Evolutionary conservation across 2,329 filamentous ascomycete genomes (phyloP), one percentile per base, ranked within the genome.

Genomic region (Trichoderma asperellum): DNA sequence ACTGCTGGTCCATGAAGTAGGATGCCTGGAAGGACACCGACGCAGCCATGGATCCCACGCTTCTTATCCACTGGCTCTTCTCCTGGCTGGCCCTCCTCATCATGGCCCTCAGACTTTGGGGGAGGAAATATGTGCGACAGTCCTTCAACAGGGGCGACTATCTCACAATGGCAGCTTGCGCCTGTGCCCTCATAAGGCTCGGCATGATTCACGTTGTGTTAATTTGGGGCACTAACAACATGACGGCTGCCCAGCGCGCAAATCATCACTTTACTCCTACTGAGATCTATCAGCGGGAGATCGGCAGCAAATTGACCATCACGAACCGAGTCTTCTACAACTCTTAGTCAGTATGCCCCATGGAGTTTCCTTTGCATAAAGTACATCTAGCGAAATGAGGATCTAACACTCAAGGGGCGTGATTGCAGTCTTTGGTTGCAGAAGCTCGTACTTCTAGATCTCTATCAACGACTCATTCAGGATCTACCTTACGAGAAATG

Each of bases 121-220:
- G 73, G 67, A 72, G 70, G 21, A 75, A 71, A 53, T 34, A 72
- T 11, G 60, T 68, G 27, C 71, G 61, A 18, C 74, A 76, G 47
- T 34, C 70, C 2, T 74, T 70, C 49, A 70, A 71, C 27, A n/a
- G 63, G 12, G 73, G 71, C 49, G 75, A 77, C 61, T 76, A 70
- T 59, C 61, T 75, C 64, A 75, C 72, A 35, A 81, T 84, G 80
- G 83, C 81, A 66, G 78, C 79, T 10, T 81, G 80, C 68, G 32
- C 83, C 52, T 79, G 74, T 57, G 73, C 70, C 10, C 29, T 76
- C 49, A 70, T 71, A 1, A 70, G 75, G 7, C 62, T 76, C 5
- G 74, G 72, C 5, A 64, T 80, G 18, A 76, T 79, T 34, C 76
- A 79, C 61, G 76, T 80, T 21, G 77, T 79, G 57, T 68, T 80